A percentile compares a stretch with the other conserved stretches of the same genome.
Conservation (phyloP, 2,329 filamentous ascomycete species). For the Colletotrichum sp. region DNA sequence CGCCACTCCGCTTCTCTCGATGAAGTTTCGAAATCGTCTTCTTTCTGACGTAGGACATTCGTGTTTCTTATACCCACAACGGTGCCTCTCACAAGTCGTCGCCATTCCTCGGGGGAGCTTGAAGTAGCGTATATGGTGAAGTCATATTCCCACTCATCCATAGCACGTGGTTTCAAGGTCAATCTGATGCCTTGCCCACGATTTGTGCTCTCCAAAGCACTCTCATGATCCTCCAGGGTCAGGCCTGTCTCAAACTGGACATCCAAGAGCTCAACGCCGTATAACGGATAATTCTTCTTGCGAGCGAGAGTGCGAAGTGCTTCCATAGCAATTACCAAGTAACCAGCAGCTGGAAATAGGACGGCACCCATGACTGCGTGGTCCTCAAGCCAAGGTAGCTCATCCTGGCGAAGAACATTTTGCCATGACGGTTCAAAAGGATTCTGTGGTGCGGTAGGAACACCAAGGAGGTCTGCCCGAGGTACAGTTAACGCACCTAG, state of each 20-base stretch:
- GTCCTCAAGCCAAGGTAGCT: slow-evolving; percentile 44
- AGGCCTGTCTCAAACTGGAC: slow-evolving; percentile 20
- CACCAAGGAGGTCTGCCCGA: slow-evolving; percentile 11
- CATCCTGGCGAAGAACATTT: not conserved
- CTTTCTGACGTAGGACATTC: slow-evolving; percentile 24
- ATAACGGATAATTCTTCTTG: not conserved
- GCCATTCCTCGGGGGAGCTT: slow-evolving; percentile 4
- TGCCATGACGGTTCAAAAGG: not conserved
- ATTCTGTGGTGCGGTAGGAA: not conserved
- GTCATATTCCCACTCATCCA: slow-evolving; percentile 27
- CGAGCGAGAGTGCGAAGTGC: not conserved
- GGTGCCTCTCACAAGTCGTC: not conserved
- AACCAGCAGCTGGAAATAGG: slow-evolving; percentile 34
- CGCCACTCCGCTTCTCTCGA: not conserved
- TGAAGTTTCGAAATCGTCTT: slow-evolving; percentile 26
- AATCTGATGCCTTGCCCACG: slow-evolving; percentile 30
- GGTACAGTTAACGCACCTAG: not conserved
- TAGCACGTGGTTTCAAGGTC: not conserved
- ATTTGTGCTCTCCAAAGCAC: slow-evolving; percentile 6
- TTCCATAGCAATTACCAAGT: slow-evolving; percentile 5
- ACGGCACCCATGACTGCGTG: slow-evolving; percentile 46
- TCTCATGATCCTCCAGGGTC: not conserved
- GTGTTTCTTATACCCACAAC: not conserved
- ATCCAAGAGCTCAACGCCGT: not conserved
- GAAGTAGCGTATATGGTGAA: slow-evolving; percentile 30